Percentiles rank a stretch among this genome's conserved stretches.
Evolutionary conservation across 768 basidiomycete species (phyloP).

Genomic region (Lentinula sp.): DNA sequence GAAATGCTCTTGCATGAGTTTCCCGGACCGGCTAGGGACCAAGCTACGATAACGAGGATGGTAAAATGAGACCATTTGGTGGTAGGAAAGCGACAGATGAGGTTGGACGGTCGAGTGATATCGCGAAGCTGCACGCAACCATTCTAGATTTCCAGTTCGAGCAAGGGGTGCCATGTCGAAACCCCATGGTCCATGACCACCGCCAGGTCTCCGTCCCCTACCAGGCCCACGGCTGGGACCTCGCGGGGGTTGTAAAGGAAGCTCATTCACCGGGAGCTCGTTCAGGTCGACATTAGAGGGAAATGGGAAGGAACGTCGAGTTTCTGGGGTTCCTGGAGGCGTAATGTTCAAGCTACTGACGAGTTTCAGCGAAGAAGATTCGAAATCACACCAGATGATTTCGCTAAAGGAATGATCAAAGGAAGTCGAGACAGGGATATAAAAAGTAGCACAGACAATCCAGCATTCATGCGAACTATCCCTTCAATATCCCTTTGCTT

Average conservation of each 20-base stretch:
- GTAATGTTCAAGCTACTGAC: slow-evolving; percentile 19
- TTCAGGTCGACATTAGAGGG: not conserved
- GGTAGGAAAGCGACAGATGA: slow-evolving; percentile 11
- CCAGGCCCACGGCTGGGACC: slow-evolving; percentile 7
- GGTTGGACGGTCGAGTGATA: slow-evolving; percentile 12
- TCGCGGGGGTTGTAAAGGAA: not conserved
- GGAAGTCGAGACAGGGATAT: not conserved
- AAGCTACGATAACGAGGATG: slow-evolving; percentile 15
- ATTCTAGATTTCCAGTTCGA: slow-evolving; percentile 11
- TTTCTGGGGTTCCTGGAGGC: slow-evolving; percentile 14
- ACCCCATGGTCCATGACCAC: slow-evolving; percentile 8
- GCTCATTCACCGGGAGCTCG: not conserved
- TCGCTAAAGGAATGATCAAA: slow-evolving; percentile 9
- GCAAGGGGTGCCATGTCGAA: slow-evolving; percentile 10
- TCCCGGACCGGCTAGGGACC: slow-evolving; percentile 8
- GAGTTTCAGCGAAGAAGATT: slow-evolving; percentile 12
- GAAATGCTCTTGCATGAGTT: slow-evolving; percentile 11
- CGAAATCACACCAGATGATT: slow-evolving; percentile 20
- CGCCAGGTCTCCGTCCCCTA: slow-evolving; percentile 8
- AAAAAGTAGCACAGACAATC: slow-evolving; percentile 12
- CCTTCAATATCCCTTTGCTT: slow-evolving; percentile 14
- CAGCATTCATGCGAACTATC: slow-evolving; percentile 21
- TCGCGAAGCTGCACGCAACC: slow-evolving; percentile 15
- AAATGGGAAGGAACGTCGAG: not conserved
- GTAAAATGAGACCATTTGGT: slow-evolving; percentile 15